Evolutionary conservation across 257 asterid genomes (phyloP).

Genomic region (Prunella vulgaris): DNA sequence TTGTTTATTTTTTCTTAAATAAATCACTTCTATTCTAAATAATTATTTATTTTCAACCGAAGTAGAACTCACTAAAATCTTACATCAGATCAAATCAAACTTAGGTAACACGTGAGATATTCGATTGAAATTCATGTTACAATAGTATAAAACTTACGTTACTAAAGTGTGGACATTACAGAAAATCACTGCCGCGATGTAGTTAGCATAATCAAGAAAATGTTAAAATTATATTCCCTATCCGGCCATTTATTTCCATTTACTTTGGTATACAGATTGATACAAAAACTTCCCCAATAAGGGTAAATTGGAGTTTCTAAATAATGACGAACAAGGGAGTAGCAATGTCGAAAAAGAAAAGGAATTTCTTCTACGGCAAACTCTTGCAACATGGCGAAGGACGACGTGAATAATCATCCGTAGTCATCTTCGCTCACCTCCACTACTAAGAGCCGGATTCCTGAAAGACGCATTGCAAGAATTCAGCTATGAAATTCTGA

Average conservation of each 20-base stretch:
- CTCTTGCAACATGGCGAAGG: conserved; percentile 8
- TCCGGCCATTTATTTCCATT: conserved; percentile 10
- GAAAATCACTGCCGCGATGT: no score
- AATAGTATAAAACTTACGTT: background rate
- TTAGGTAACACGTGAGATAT: background rate
- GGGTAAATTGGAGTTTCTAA: conserved; percentile 4
- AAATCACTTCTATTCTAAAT: no score
- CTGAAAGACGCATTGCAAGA: background rate
- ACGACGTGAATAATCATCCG: background rate
- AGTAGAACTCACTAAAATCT: no score
- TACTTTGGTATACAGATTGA: conserved; percentile 22
- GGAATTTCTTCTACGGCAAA: conserved; percentile 8
- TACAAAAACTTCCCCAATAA: background rate
- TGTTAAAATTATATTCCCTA: background rate
- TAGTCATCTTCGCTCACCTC: background rate
- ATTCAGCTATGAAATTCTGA: no score
- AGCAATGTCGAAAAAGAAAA: background rate
- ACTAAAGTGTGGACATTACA: background rate
- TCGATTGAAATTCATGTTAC: no score
- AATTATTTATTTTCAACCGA: no score
- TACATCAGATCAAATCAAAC: background rate
- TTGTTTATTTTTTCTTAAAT: no score
- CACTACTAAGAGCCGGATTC: background rate
- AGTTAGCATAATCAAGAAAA: no score
- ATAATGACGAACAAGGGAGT: background rate